Evolutionary conservation across 768 basidiomycete genomes (phyloP).

Genomic region (Suillus ampliporus): DNA sequence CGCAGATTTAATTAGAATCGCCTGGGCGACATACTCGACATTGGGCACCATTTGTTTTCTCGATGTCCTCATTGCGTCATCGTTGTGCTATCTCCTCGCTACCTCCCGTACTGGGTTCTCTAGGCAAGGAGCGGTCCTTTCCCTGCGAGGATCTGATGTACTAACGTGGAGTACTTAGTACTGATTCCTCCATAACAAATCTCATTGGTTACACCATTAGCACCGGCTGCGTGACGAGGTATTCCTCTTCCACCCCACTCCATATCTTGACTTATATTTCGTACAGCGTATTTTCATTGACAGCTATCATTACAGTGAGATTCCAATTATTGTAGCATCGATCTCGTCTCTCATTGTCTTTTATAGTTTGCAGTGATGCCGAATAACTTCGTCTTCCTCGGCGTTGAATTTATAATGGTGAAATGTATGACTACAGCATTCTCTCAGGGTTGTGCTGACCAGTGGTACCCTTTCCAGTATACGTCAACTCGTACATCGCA

Average conservation of each 20-base stretch:
- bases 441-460: not conserved
- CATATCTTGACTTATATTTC: not conserved
- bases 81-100: not conserved
- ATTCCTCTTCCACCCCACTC: not conserved
- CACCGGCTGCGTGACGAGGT: constrained; percentile 1
- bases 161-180: not conserved
- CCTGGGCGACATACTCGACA: not conserved
- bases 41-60: not conserved
- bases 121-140: not conserved
- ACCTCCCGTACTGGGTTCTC: constrained; percentile 5
- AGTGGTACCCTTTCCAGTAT: not conserved
- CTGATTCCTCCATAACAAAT: not conserved
- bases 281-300: not conserved
- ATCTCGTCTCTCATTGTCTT: not conserved
- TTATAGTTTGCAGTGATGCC: not conserved
- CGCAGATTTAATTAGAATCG: not conserved
- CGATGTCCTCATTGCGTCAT: not conserved
- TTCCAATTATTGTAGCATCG: not conserved
- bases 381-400: not conserved
- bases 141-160: not conserved
- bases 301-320: not conserved
- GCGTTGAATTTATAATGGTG: not conserved
- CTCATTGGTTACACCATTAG: not conserved
- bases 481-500: not conserved
- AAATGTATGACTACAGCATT: not conserved